Evolutionary conservation across 352 stramenopile species (phyloP).

Genomic region (Phytophthora sojae): DNA sequence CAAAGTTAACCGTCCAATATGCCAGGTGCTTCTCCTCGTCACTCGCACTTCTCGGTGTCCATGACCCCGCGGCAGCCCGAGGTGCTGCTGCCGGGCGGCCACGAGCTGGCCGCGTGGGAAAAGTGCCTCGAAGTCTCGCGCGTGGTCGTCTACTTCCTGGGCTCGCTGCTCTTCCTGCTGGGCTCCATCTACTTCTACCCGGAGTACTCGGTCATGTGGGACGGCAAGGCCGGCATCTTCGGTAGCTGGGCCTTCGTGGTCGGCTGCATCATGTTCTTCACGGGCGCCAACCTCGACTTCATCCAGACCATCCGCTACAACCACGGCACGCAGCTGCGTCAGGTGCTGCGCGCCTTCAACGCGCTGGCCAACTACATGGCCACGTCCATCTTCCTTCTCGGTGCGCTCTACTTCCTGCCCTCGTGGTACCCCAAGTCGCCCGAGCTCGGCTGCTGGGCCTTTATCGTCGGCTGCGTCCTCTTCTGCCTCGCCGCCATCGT

Average conservation of each 20-base stretch:
- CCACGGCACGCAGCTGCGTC: conserved; percentile 53
- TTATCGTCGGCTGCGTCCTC: conserved; percentile 73
- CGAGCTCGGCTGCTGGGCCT: conserved; percentile 76
- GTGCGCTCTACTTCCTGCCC: conserved; percentile 83
- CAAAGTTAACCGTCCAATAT: conserved; percentile 17
- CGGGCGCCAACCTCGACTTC: conserved; percentile 77
- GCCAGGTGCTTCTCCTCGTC: conserved; percentile 36
- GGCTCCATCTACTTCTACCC: conserved; percentile 88
- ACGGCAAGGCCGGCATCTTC: conserved; percentile 68
- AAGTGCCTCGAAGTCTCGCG: conserved; percentile 64
- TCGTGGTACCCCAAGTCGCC: conserved; percentile 73
- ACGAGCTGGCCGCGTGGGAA: conserved; percentile 45
- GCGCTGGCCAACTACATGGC: conserved; percentile 72
- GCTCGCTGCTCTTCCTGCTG: conserved; percentile 75
- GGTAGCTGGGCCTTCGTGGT: conserved; percentile 76
- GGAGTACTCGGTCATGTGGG: conserved; percentile 67
- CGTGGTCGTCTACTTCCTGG: conserved; percentile 63
- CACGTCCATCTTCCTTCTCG: conserved; percentile 76
- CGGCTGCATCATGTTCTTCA: conserved; percentile 75
- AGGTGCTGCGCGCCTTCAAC: conserved; percentile 69
- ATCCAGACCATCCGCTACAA: conserved; percentile 72
- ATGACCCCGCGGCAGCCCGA: conserved; percentile 31
- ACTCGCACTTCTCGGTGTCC: conserved; percentile 38
- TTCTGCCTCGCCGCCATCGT: conserved; percentile 68
- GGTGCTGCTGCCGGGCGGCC: conserved; percentile 25